These are phyloP conservation scores for Monosporascus sp. DNA, from an alignment of 2,329 filamentous ascomycete genomes.

Conservation along the genomic window DNA sequence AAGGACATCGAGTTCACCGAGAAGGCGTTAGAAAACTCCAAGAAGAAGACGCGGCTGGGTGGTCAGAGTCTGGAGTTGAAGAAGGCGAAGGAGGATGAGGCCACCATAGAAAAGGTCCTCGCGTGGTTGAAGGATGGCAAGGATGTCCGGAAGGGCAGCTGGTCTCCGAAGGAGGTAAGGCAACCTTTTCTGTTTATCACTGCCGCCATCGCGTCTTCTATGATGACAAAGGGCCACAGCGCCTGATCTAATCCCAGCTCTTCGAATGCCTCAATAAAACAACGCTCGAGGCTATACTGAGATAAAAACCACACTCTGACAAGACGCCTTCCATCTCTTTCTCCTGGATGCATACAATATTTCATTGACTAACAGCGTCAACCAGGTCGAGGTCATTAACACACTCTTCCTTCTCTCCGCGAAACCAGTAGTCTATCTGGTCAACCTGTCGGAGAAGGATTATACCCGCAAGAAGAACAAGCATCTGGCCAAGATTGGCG, in stretches of 20 bases:
- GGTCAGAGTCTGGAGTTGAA: constrained; percentile 97
- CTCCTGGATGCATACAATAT: constrained; percentile 2
- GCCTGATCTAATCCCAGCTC: constrained; percentile 99
- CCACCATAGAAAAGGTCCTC: constrained; percentile 85
- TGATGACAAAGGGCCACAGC: constrained; percentile 98
- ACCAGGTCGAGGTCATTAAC: constrained; percentile 94
- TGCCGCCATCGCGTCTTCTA: constrained; percentile 27
- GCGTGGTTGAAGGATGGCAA: constrained; percentile 81
- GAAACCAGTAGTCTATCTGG: constrained; percentile 93
- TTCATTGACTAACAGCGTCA: constrained; percentile 22
- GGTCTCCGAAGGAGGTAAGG: constrained; percentile 92
- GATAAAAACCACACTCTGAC: constrained; percentile 77
- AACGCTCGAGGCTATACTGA: constrained; percentile 78
- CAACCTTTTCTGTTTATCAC: constrained; percentile 16
- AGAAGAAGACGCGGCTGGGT: constrained; percentile 92
- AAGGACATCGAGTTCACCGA: constrained; percentile 99
- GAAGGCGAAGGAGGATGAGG: constrained; percentile 92
- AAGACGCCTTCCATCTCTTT: constrained; percentile 9
- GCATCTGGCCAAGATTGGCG: constrained; percentile 85
- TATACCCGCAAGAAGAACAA: constrained; percentile 99
- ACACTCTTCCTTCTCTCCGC: constrained; percentile 90
- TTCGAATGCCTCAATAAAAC: constrained; percentile 78
- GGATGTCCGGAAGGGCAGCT: constrained; percentile 86
- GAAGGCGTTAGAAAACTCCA: constrained; percentile 85
- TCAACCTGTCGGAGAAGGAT: constrained; percentile 96